A percentile compares a stretch with the other conserved stretches of the same genome.
Evolutionary conservation across 768 basidiomycete genomes (phyloP).

Genomic region (Naganishia randhawae): DNA sequence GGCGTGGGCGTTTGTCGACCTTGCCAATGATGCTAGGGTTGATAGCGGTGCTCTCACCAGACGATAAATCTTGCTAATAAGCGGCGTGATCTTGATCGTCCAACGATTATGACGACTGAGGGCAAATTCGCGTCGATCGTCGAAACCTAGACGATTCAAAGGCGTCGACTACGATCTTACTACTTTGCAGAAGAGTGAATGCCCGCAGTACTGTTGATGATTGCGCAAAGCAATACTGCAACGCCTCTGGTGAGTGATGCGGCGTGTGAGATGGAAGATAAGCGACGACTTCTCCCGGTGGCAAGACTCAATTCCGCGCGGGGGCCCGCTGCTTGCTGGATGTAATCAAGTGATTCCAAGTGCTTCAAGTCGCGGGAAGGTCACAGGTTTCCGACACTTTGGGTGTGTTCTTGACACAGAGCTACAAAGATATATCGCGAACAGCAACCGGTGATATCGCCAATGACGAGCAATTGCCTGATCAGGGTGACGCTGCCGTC

Average conservation of each 20-base stretch:
- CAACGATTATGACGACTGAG: neutral
- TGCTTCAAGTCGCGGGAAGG: too few species aligned
- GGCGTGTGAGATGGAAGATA: neutral
- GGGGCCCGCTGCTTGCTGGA: neutral
- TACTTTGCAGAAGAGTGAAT: neutral
- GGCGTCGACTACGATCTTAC: neutral
- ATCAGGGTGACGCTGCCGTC: slow-evolving; percentile 14
- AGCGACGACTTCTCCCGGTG: neutral
- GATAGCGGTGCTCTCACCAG: too few species aligned
- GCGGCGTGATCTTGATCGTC: neutral
- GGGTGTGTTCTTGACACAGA: neutral
- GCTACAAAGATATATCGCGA: too few species aligned
- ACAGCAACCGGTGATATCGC: too few species aligned
- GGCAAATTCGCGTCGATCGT: neutral
- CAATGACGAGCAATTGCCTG: slow-evolving; percentile 22
- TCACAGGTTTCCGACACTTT: neutral
- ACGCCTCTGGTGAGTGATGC: neutral
- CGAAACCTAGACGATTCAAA: neutral
- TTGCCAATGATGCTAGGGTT: too few species aligned
- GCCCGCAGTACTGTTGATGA: neutral
- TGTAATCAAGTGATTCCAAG: slow-evolving; percentile 3
- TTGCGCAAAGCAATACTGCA: too few species aligned
- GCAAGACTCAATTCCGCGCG: neutral
- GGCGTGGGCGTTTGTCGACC: too few species aligned
- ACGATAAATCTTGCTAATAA: neutral